Evolutionary conservation across 2,329 filamentous ascomycete genomes (phyloP), one percentile per base, ranked within the genome.

Genomic region (Trichophyton rubrum): DNA sequence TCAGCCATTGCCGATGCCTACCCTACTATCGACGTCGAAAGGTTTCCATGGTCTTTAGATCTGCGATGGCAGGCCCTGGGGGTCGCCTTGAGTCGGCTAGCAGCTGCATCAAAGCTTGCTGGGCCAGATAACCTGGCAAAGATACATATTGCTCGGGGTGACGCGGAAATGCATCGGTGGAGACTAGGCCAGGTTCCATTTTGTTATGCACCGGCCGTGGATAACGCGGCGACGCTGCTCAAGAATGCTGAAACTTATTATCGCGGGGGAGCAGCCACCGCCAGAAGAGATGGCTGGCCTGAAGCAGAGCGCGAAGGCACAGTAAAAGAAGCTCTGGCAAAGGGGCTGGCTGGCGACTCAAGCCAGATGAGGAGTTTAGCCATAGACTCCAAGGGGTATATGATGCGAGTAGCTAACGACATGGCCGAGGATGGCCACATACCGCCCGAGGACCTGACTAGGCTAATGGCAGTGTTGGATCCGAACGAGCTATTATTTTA

Each of bases 171-270:
- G 64, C 71, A 79, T 35, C 76, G 82, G 40, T 79, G 77, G 69
- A 76, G 78, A 43, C 68, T 85, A 30, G 79, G 79, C 4, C 69
- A 74, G 41, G 65, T 75, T 2, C 76, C 79, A 1, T 75, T 68
- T 66, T 71, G 73, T 24, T 73, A 78, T 57, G 66, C 70, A 3
- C 65, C 75, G 56, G 75, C 78, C 3, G 67, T 71, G 27, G 75
- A 75, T 56, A 79, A 80, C 66, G 72, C 70, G 3, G 65, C 71
- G 4, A 79, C 75, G 2, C 70, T 84, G 11, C 67, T 82, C 41
- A 77, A 77, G 60, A 85, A 85, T 64, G 80, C 82, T 1, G 77
- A 79, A 63, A 81, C 78, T 3, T 84, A 81, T 66, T 85, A 82
- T 65, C 77, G 79, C 20, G 81, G 82, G 43, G 81, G 80, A 11